Conservation (phyloP, 345 rosid genomes). For the Toxicodendron radicans region DNA sequence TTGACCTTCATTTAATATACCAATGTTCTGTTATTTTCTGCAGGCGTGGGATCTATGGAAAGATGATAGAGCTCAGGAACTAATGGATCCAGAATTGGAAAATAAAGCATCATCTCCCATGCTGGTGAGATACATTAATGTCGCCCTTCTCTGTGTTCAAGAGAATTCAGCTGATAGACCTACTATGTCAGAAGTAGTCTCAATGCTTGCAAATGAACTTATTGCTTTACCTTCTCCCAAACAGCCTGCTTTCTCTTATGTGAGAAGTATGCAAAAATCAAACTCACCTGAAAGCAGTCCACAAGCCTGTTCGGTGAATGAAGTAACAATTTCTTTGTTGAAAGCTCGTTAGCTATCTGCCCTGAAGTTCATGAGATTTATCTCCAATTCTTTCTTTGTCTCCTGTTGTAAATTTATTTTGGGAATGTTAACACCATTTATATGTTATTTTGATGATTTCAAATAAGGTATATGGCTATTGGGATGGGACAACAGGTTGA, state of each 20-base stretch:
- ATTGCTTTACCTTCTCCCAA: constrained; percentile 19
- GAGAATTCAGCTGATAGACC: constrained; percentile 32
- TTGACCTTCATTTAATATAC: neutral
- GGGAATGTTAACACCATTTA: neutral
- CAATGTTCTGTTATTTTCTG: neutral
- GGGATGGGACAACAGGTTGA: no score
- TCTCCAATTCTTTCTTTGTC: neutral
- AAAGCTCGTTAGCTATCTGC: neutral
- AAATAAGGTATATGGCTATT: no score
- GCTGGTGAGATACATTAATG: constrained; percentile 14
- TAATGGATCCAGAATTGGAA: constrained; percentile 15
- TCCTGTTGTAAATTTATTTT: neutral
- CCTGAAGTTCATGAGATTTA: no score
- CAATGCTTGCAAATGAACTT: constrained; percentile 27
- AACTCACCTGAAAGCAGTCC: neutral
- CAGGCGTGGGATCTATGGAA: constrained; percentile 40
- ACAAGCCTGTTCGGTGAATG: constrained; percentile 1
- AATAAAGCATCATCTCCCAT: neutral
- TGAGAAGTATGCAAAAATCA: neutral
- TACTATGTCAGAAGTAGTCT: constrained; percentile 24
- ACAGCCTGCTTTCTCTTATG: constrained; percentile 24
- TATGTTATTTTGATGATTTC: no score
- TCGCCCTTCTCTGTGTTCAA: constrained; percentile 25
- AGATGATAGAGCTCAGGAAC: constrained; percentile 17
- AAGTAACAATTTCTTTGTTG: neutral